Evolutionary conservation across 2,329 filamentous ascomycete genomes (phyloP).

Genomic region (Pyrenophora seminiperda): DNA sequence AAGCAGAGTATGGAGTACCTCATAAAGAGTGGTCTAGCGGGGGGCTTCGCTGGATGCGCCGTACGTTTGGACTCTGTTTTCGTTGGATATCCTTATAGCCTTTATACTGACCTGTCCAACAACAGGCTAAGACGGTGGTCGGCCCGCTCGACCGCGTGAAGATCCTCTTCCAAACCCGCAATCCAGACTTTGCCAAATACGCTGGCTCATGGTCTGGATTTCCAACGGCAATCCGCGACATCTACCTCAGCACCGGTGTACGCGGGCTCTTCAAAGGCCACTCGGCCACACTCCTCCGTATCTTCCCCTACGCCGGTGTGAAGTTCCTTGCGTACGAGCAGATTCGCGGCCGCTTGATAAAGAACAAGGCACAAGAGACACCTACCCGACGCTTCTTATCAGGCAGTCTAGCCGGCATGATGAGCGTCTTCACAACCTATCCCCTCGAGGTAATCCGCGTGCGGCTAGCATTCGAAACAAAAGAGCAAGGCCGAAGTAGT

Average conservation of each 20-base stretch:
- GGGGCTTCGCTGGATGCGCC: constrained; percentile 88
- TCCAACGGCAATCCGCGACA: constrained; percentile 79
- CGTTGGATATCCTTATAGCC: neutral
- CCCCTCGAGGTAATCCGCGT: constrained; percentile 92
- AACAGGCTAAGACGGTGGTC: constrained; percentile 89
- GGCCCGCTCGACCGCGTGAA: constrained; percentile 97
- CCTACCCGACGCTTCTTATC: constrained; percentile 74
- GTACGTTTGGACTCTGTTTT: constrained; percentile 58
- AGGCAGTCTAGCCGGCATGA: constrained; percentile 78
- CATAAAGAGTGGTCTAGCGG: constrained; percentile 80
- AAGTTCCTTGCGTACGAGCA: constrained; percentile 99
- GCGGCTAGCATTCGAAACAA: constrained; percentile 92
- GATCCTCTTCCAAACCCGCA: constrained; percentile 96
- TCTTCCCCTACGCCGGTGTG: constrained; percentile 96
- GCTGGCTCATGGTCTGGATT: constrained; percentile 86
- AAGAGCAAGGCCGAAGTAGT: constrained; percentile 70
- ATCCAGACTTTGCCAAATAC: constrained; percentile 92
- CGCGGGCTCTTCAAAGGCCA: constrained; percentile 88
- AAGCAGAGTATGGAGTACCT: constrained; percentile 84
- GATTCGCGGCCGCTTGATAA: constrained; percentile 80
- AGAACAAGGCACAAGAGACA: constrained; percentile 74
- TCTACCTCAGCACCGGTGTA: constrained; percentile 75
- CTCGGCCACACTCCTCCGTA: constrained; percentile 88
- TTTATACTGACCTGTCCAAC: constrained; percentile 12
- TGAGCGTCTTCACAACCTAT: constrained; percentile 95